Conservation (phyloP, 2,329 filamentous ascomycete species). For the Penicillium sp. region DNA sequence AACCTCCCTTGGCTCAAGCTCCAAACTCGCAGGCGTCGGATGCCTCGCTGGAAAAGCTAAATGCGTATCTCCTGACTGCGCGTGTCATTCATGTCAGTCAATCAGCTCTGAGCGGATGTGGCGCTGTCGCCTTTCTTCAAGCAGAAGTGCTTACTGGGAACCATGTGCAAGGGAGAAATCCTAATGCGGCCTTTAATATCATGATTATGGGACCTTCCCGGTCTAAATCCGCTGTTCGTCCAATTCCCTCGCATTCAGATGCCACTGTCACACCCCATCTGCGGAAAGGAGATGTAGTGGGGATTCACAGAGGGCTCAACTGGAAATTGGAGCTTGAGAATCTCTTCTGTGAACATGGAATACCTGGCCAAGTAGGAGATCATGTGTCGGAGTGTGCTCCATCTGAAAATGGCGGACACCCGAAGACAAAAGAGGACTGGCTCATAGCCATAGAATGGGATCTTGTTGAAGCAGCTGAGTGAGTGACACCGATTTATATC, state of each 20-base stretch:
- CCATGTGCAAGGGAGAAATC: background rate
- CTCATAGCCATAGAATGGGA: slow-evolving; percentile 44
- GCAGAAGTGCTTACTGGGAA: slow-evolving; percentile 1
- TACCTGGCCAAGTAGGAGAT: no score
- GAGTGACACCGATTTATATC: background rate
- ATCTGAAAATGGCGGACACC: background rate
- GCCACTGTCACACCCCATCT: slow-evolving; percentile 7
- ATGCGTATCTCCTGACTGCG: slow-evolving; percentile 22
- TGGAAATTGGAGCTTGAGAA: slow-evolving; percentile 38
- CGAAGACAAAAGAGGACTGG: slow-evolving; percentile 28
- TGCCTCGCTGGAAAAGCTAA: background rate
- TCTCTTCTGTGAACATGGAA: background rate
- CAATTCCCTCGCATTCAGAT: background rate
- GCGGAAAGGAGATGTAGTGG: slow-evolving; percentile 27
- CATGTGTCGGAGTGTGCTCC: background rate
- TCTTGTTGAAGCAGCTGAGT: slow-evolving; percentile 19
- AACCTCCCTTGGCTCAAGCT: background rate
- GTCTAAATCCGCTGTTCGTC: slow-evolving; percentile 4
- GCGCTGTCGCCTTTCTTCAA: slow-evolving; percentile 28
- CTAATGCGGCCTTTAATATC: slow-evolving; percentile 18
- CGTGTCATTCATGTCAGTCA: slow-evolving; percentile 21
- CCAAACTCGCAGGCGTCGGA: background rate
- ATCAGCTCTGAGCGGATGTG: slow-evolving; percentile 25
- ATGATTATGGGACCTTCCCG: slow-evolving; percentile 33
- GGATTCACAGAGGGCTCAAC: slow-evolving; percentile 33